Evolutionary conservation across 345 rosid species (phyloP).

Genomic region (Luvunga scandens): DNA sequence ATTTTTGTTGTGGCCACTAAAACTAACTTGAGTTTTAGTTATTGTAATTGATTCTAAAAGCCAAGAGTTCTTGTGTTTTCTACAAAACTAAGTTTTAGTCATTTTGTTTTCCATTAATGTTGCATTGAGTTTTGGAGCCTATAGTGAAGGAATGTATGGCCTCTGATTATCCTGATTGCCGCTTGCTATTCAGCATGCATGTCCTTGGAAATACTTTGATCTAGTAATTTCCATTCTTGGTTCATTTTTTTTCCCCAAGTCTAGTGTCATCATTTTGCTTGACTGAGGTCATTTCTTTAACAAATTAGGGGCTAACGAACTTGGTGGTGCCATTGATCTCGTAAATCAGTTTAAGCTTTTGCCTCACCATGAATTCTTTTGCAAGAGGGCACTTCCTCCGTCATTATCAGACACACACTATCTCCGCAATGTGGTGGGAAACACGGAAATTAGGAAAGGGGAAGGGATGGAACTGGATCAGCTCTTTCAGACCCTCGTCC

Average conservation of each 20-base stretch:
- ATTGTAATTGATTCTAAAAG: background rate
- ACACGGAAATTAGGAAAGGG: conserved; percentile 76
- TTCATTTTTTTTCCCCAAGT: background rate
- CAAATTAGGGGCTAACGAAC: conserved; percentile 64
- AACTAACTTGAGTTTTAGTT: background rate
- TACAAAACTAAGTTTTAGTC: background rate
- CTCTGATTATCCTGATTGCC: background rate
- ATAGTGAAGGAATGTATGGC: background rate
- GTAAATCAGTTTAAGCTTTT: conserved; percentile 62
- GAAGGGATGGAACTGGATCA: conserved; percentile 86
- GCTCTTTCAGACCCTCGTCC: conserved; percentile 43
- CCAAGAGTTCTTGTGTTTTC: background rate
- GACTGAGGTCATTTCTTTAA: background rate
- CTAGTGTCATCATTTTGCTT: conserved; percentile 1
- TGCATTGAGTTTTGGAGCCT: background rate
- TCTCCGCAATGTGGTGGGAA: conserved; percentile 72
- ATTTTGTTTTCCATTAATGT: background rate
- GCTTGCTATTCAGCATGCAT: background rate
- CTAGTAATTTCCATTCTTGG: background rate
- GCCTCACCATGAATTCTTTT: conserved; percentile 67
- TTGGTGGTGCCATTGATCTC: conserved; percentile 79
- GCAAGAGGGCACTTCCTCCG: conserved; percentile 67
- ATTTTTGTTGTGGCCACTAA: background rate
- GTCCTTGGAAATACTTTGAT: background rate
- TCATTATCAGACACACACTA: conserved; percentile 63